Evolutionary conservation across 192 early-diverging fungal genomes (phyloP), one percentile per base, ranked within the genome.

Genomic region (Gaertneriomyces sp.): DNA sequence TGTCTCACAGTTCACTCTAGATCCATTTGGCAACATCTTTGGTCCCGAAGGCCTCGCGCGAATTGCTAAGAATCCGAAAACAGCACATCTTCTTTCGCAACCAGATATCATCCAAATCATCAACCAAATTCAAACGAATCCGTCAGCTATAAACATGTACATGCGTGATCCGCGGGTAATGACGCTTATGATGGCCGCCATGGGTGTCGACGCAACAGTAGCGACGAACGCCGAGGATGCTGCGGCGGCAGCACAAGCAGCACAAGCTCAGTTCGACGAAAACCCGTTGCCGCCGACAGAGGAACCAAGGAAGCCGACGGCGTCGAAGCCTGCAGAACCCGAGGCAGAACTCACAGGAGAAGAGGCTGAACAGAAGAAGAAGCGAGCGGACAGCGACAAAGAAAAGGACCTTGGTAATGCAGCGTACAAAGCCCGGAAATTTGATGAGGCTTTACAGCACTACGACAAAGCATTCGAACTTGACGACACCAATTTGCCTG

Each of bases 391-490:
- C 14, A 71, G 66, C 49, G 84, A 85, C 63, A 67, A 80, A 58
- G 87, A 85, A 72, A 99, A 99, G 85, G 88, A 90, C 56, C 73
- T 86, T 59, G 96, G 94, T 40, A 97, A 95, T 72, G 78, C 76
- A 17, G 82, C 86, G 42, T 99, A 99, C 83, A 99, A 99, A 81
- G 87, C 91, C 69, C 85, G 91, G 58, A 65, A 91, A 51, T 98
- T 99, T 78, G 90, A 91, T 9, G 82, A 86, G 58, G 96, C 96
- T 6, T 71, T 99, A 50, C 77, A 79, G 56, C 89, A 94, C 78
- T 99, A 99, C 76, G 71, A 80, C 76, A 90, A 89, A 79, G 96
- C 96, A 16, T 94, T 81, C 72, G 92, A 91, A 71, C 74, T 93
- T 67, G 93, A 99, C 74, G 59, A 83, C 40, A 89, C 93, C 60